phyloP scores from a whole-genome alignment of 2,329 filamentous ascomycete genomes.

The Paracamarosporium sp. region DNA sequence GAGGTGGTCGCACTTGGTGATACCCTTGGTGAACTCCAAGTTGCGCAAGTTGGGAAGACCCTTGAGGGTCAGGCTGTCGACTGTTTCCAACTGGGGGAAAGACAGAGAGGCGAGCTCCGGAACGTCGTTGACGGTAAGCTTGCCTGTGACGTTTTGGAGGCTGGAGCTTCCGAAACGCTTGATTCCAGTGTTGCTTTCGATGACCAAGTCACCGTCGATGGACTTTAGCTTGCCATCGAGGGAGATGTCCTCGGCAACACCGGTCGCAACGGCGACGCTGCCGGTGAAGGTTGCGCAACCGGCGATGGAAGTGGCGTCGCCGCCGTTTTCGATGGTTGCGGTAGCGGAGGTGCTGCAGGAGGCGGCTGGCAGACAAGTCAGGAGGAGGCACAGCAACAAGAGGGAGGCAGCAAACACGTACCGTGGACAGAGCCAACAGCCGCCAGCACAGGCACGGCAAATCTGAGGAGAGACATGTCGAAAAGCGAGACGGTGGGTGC shows the following conservation, averaged over 20 bases:
- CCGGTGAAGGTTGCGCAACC: conserved; percentile 74
- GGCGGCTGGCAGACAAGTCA: conserved; percentile 30
- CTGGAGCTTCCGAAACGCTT: conserved; percentile 67
- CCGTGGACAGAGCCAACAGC: conserved; percentile 60
- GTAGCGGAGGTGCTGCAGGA: conserved; percentile 54
- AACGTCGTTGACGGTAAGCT: conserved; percentile 73
- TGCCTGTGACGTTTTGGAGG: conserved; percentile 70
- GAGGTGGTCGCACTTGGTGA: conserved; percentile 73
- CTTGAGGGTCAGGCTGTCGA: conserved; percentile 73
- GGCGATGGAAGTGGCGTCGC: conserved; percentile 66
- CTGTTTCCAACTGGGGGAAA: conserved; percentile 69
- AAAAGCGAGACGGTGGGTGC: conserved; percentile 31
- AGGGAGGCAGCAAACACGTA: conserved; percentile 39
- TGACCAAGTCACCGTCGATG: conserved; percentile 64
- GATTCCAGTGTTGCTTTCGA: conserved; percentile 65
- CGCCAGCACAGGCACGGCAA: conserved; percentile 63
- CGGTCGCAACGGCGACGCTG: conserved; percentile 68
- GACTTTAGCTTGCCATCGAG: conserved; percentile 65
- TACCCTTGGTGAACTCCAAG: conserved; percentile 67
- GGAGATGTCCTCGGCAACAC: conserved; percentile 63
- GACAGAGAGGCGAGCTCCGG: conserved; percentile 72
- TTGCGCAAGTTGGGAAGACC: conserved; percentile 71
- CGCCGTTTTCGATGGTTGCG: conserved; percentile 65
- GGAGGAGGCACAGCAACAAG: conserved; percentile 9
- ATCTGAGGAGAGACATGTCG: conserved; percentile 60